phyloP scores from a whole-genome alignment of 2,329 filamentous ascomycete species.

The Venturia carpophila region DNA sequence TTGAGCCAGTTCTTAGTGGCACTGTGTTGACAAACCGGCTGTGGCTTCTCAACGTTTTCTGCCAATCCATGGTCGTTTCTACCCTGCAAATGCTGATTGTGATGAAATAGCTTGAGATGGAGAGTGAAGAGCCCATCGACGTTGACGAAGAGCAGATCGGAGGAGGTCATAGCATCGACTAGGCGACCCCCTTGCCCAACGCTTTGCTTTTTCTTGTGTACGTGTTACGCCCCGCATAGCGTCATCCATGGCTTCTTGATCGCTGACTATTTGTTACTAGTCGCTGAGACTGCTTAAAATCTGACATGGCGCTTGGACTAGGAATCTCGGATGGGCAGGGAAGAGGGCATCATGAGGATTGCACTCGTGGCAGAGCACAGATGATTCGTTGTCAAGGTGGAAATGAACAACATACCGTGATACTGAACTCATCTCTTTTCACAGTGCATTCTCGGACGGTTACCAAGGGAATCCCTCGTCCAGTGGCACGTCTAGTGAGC shows the following conservation, averaged over 20 bases:
- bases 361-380: neutral
- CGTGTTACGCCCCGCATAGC: neutral
- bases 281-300: neutral
- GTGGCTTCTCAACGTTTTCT: neutral
- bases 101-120: conserved; percentile 5
- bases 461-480: neutral
- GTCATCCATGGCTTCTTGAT: too few species aligned
- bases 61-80: neutral
- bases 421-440: neutral
- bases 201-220: neutral
- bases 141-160: conserved; percentile 15
- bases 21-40: neutral
- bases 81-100: neutral
- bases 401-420: neutral
- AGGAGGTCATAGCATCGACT: neutral
- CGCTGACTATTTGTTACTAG: too few species aligned
- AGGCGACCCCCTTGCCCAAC: neutral
- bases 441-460: neutral
- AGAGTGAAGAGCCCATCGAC: conserved; percentile 3
- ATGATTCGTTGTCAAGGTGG: neutral
- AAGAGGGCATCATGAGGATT: neutral
- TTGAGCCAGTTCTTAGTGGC: neutral
- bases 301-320: neutral
- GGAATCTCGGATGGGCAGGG: neutral
- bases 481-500: neutral